Percentiles rank a stretch among this genome's conserved stretches.
phyloP scores from a whole-genome alignment of 306 rosid genomes.

The Notholithocarpus densiflorus region DNA sequence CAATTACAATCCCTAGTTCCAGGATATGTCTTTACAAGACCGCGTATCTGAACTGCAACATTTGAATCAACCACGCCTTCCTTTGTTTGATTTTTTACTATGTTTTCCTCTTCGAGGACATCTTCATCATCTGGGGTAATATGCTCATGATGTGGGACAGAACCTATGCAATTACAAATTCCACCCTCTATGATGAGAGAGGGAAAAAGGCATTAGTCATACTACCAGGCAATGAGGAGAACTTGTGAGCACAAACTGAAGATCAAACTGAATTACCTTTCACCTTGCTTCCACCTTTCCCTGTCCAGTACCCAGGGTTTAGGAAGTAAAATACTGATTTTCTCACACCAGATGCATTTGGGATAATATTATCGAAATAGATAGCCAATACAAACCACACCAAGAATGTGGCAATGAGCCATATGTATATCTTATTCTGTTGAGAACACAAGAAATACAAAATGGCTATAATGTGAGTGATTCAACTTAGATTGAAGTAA shows the following conservation, averaged over 20 bases:
- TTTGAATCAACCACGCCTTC: conserved; percentile 46
- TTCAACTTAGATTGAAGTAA: conserved; percentile 7
- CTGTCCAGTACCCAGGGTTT: conserved; percentile 70
- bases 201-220: conserved; percentile 11
- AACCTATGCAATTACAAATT: conserved; percentile 62
- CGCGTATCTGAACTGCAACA: conserved; percentile 80
- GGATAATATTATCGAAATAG: conserved; percentile 84
- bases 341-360: conserved; percentile 84
- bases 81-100: conserved; percentile 48
- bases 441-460: conserved; percentile 27
- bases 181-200: conserved; percentile 61
- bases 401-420: conserved; percentile 67
- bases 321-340: conserved; percentile 70
- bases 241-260: conserved; percentile 12
- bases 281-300: conserved; percentile 69
- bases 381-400: conserved; percentile 81
- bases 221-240: conserved; percentile 13
- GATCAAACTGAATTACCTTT: conserved; percentile 45
- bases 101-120: conserved; percentile 78
- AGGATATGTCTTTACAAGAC: conserved; percentile 80
- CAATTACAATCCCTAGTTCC: conserved; percentile 46
- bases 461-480: conserved; percentile 3
- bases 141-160: conserved; percentile 45
- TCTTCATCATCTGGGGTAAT: conserved; percentile 73
- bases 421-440: conserved; percentile 66